Conservation (phyloP, 306 rosid genomes). For the Quercus aquifolioides region DNA sequence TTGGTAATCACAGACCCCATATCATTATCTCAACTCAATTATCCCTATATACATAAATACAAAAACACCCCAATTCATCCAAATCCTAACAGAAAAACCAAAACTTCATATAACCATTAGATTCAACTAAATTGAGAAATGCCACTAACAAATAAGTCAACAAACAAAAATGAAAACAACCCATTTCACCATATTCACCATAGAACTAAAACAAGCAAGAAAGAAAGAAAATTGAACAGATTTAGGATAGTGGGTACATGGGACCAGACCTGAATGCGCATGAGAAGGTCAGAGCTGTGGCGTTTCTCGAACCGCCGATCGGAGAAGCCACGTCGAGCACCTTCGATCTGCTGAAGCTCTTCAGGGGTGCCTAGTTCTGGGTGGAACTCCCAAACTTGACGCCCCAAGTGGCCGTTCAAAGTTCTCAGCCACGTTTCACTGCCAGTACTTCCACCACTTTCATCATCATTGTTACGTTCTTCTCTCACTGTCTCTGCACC, state of each 20-base stretch:
- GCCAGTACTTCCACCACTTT: slow-evolving; percentile 42
- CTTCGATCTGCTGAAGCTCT: slow-evolving; percentile 44
- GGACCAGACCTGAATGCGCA: slow-evolving; percentile 72
- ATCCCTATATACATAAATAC: no score
- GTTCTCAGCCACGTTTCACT: slow-evolving; percentile 72
- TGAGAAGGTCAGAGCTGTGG: slow-evolving; percentile 78
- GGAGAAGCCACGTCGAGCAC: slow-evolving; percentile 41
- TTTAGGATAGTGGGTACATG: neutral
- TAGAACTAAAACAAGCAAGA: neutral
- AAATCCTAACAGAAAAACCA: neutral
- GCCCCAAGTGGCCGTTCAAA: slow-evolving; percentile 61
- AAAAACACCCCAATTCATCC: no score
- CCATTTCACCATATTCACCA: neutral
- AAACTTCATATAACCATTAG: neutral
- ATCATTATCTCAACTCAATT: no score
- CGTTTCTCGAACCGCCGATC: slow-evolving; percentile 47
- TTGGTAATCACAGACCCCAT: no score
- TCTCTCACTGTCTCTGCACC: slow-evolving; percentile 10
- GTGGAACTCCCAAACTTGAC: slow-evolving; percentile 87
- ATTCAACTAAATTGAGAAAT: no score
- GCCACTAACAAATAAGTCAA: no score
- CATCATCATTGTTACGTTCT: neutral
- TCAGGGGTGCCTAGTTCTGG: slow-evolving; percentile 46
- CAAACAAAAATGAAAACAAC: neutral
- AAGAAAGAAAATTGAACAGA: neutral